phyloP scores from a whole-genome alignment of 1,284 basidiomycete species.

The Apiotrichum gamsii region DNA sequence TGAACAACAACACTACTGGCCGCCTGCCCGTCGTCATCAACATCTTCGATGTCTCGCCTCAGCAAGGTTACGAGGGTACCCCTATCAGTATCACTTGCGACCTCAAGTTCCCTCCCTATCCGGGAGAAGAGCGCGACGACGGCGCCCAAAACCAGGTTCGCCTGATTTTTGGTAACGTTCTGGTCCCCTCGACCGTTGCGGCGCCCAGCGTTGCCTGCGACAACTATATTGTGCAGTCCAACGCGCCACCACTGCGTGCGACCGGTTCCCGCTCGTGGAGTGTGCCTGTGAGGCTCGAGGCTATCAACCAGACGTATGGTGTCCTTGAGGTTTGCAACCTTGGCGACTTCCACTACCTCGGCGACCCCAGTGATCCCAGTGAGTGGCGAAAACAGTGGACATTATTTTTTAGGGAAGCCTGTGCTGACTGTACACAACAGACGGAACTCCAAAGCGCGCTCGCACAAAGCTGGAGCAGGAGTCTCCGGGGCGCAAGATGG shows the following conservation, averaged over 20 bases:
- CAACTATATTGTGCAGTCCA: conserved; percentile 4
- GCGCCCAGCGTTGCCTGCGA: conserved; percentile 1
- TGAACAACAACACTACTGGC: too few species aligned
- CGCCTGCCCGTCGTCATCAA: too few species aligned
- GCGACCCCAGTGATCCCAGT: conserved; percentile 6
- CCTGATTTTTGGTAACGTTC: conserved; percentile 29
- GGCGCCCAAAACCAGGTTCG: conserved; percentile 19
- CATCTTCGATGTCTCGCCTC: conserved; percentile 23
- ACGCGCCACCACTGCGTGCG: conserved; percentile 1
- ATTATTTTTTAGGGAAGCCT: too few species aligned
- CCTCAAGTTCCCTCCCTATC: conserved; percentile 13
- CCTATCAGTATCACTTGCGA: conserved; percentile 30
- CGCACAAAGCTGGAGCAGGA: conserved; percentile 9
- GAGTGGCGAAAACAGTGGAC: too few species aligned
- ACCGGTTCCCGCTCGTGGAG: conserved; percentile 2
- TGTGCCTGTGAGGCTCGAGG: conserved; percentile 34
- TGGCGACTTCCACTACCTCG: conserved; percentile 31
- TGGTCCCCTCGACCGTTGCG: conserved; percentile 30
- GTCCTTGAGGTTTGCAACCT: conserved; percentile 29
- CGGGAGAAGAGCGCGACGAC: background rate
- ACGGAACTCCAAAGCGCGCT: conserved; percentile 5
- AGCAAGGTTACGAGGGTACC: conserved; percentile 28
- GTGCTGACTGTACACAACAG: too few species aligned
- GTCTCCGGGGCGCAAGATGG: conserved; percentile 5
- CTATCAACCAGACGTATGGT: conserved; percentile 25